Conservation (phyloP, 257 asterid species). For the Ocimum tenuiflorum region DNA sequence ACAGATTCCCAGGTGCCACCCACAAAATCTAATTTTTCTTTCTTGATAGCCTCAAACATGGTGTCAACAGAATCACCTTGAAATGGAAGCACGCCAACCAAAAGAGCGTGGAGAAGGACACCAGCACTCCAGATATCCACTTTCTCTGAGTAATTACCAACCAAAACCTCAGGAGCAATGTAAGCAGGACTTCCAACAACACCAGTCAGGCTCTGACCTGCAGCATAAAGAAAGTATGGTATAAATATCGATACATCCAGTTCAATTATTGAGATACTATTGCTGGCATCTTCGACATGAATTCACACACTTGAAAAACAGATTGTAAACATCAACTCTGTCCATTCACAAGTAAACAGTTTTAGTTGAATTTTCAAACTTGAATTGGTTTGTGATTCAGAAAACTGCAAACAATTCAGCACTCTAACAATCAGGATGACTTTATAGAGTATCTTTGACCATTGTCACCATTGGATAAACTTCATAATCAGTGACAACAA, state of each 20-base stretch:
- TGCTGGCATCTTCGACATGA: no score
- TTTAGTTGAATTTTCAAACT: no score
- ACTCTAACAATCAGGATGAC: background rate
- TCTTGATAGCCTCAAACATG: constrained; percentile 70
- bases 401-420: no score
- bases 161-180: constrained; percentile 78
- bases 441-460: background rate
- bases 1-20: constrained; percentile 65
- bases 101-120: constrained; percentile 75
- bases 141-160: constrained; percentile 74
- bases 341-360: no score
- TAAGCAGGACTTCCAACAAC: constrained; percentile 88
- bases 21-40: constrained; percentile 47
- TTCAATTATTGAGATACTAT: no score
- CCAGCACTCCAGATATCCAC: constrained; percentile 94
- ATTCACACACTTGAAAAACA: no score
- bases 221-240: no score
- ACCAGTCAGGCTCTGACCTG: constrained; percentile 76
- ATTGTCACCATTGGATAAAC: background rate
- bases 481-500: background rate
- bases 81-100: constrained; percentile 74
- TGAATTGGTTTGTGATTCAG: no score
- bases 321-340: no score
- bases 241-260: no score
- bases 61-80: constrained; percentile 64